Percentiles rank a stretch among this genome's conserved stretches.
phyloP scores from a whole-genome alignment of 345 rosid genomes.

The Eucalyptus tenuipes region DNA sequence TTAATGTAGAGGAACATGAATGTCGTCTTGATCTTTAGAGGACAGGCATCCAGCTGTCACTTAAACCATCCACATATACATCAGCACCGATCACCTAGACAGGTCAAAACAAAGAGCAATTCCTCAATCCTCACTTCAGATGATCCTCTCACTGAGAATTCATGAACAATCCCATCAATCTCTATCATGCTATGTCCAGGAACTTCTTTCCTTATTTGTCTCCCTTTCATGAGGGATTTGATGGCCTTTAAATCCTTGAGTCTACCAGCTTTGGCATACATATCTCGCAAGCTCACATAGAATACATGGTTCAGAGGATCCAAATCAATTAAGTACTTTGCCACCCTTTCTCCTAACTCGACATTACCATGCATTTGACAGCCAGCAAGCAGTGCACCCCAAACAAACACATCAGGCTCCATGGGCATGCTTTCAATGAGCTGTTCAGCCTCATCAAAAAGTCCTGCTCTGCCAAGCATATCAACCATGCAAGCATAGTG shows the following conservation, averaged over 20 bases:
- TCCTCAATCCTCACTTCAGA: constrained; percentile 16
- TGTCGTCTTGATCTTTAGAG: background rate
- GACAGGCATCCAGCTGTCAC: background rate
- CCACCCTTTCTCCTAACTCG: constrained; percentile 39
- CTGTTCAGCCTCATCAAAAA: constrained; percentile 36
- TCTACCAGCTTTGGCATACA: constrained; percentile 43
- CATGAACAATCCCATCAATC: constrained; percentile 36
- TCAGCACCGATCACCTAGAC: constrained; percentile 8
- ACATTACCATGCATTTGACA: constrained; percentile 45
- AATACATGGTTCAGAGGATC: constrained; percentile 47
- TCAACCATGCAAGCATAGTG: constrained; percentile 55
- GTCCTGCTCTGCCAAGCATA: constrained; percentile 36
- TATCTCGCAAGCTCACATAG: constrained; percentile 38
- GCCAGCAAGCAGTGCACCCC: constrained; percentile 59
- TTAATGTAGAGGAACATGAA: background rate
- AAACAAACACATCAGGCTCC: constrained; percentile 44
- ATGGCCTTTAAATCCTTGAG: constrained; percentile 21
- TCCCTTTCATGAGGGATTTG: constrained; percentile 30
- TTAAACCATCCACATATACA: background rate
- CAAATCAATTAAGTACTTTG: constrained; percentile 21
- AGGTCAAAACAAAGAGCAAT: constrained; percentile 7
- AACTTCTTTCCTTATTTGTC: constrained; percentile 31
- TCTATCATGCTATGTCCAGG: constrained; percentile 56
- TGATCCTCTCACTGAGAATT: constrained; percentile 30
- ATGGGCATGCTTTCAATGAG: constrained; percentile 38